These are phyloP conservation scores for Cladosporium sp. DNA, from an alignment of 2,329 filamentous ascomycete species.

Conservation along the genomic window DNA sequence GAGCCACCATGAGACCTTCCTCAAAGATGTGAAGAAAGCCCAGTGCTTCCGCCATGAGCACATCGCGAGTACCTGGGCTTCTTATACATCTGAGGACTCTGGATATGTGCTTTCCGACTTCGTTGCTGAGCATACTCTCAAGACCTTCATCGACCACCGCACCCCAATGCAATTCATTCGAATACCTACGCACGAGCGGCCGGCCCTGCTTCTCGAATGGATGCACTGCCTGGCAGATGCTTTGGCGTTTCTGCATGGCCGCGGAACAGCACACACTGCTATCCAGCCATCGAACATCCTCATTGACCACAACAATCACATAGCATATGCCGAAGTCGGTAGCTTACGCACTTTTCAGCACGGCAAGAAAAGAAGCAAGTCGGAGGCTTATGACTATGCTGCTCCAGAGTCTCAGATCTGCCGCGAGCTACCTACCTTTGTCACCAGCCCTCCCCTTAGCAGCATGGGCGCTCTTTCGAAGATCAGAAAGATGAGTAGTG, in stretches of 20 bases:
- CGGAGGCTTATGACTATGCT: conserved; percentile 68
- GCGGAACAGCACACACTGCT: conserved; percentile 60
- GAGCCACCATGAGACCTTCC: conserved; percentile 46
- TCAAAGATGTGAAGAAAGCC: conserved; percentile 57
- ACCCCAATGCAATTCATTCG: conserved; percentile 60
- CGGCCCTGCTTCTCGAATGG: conserved; percentile 65
- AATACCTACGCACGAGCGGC: conserved; percentile 56
- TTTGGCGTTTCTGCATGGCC: conserved; percentile 62
- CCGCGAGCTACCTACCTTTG: conserved; percentile 37
- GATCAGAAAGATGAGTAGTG: conserved; percentile 28
- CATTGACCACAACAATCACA: conserved; percentile 60
- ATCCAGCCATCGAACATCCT: conserved; percentile 69
- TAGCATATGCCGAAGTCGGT: conserved; percentile 63
- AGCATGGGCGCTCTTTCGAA: conserved; percentile 26
- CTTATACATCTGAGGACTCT: conserved; percentile 61
- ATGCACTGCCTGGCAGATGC: conserved; percentile 69
- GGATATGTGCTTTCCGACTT: conserved; percentile 66
- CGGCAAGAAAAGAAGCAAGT: conserved; percentile 56
- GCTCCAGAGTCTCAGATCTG: conserved; percentile 61
- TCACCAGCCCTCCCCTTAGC: conserved; percentile 27
- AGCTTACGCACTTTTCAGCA: conserved; percentile 46
- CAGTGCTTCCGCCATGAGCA: conserved; percentile 62
- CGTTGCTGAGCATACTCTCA: conserved; percentile 62
- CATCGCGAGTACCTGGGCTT: conserved; percentile 66
- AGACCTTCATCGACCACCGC: conserved; percentile 60